phyloP scores from a whole-genome alignment of 23 red algal genomes.

The Gracilaria caudata region DNA sequence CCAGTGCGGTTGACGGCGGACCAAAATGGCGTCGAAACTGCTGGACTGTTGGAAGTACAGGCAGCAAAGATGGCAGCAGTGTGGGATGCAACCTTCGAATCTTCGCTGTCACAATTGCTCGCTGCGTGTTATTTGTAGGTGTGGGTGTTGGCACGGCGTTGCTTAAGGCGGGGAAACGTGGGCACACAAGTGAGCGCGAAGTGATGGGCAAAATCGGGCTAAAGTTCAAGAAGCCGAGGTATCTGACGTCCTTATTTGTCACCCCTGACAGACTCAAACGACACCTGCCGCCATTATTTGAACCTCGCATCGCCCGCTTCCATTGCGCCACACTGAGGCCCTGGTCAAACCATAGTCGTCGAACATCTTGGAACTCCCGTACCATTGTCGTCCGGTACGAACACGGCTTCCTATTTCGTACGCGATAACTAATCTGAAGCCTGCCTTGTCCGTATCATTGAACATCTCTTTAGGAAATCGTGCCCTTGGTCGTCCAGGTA shows the following conservation, averaged over 20 bases:
- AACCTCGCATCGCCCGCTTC: no score
- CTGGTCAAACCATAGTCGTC: conserved; percentile 31
- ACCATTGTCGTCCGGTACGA: conserved; percentile 28
- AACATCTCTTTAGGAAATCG: conserved; percentile 30
- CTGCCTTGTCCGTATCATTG: conserved; percentile 19
- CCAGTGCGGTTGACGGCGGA: not conserved
- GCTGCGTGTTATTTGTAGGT: not conserved
- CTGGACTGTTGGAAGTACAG: not conserved
- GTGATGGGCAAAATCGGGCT: no score
- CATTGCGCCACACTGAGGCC: not conserved
- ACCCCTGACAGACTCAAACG: no score
- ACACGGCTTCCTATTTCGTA: conserved; percentile 24
- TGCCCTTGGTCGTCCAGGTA: conserved; percentile 37
- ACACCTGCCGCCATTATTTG: no score
- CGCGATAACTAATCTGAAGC: conserved; percentile 49
- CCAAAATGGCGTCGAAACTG: not conserved
- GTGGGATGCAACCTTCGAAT: conserved; percentile 1
- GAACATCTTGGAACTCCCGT: conserved; percentile 54
- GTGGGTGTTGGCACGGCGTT: no score
- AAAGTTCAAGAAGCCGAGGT: no score
- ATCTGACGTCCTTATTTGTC: no score
- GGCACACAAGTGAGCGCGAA: no score
- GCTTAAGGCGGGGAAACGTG: no score
- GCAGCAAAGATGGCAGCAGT: not conserved
- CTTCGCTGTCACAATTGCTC: not conserved